Evolutionary conservation across 345 rosid species (phyloP).

Genomic region (Salix exigua): DNA sequence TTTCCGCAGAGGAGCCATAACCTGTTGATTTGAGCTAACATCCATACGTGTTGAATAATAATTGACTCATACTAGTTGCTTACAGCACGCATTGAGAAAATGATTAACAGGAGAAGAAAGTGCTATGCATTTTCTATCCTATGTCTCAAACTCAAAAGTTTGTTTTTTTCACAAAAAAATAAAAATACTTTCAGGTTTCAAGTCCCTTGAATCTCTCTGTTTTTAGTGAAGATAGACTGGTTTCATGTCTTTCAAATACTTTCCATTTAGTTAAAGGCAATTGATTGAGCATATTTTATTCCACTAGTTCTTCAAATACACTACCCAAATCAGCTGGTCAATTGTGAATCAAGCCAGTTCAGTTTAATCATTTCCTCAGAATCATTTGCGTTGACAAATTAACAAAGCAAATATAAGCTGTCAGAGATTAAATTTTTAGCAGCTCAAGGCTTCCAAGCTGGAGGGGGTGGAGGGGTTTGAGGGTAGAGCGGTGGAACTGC

Average conservation of each 20-base stretch:
- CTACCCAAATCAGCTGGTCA: not conserved
- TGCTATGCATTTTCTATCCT: too few relatives aligned
- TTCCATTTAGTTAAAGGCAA: not conserved
- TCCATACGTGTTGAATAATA: too few relatives aligned
- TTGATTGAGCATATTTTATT: not conserved
- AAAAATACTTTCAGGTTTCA: too few relatives aligned
- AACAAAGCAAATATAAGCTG: not conserved
- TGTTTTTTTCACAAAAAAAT: too few relatives aligned
- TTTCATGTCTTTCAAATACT: not conserved
- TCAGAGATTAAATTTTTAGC: not conserved
- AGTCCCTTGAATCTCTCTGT: not conserved
- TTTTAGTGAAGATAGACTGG: not conserved
- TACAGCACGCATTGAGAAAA: too few relatives aligned
- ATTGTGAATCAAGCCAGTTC: not conserved
- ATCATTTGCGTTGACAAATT: not conserved
- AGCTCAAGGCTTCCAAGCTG: conserved; percentile 73
- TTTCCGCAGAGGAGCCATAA: too few relatives aligned
- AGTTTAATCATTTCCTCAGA: not conserved
- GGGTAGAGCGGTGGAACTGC: conserved; percentile 78
- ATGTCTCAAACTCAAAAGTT: too few relatives aligned
- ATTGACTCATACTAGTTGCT: too few relatives aligned
- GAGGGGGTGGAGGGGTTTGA: conserved; percentile 64
- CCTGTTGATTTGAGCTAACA: too few relatives aligned
- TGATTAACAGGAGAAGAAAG: too few relatives aligned
- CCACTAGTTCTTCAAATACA: not conserved